Evolutionary conservation across 1,139 yeast genomes (phyloP).

Genomic region (Nakaseomyces nivariensis): DNA sequence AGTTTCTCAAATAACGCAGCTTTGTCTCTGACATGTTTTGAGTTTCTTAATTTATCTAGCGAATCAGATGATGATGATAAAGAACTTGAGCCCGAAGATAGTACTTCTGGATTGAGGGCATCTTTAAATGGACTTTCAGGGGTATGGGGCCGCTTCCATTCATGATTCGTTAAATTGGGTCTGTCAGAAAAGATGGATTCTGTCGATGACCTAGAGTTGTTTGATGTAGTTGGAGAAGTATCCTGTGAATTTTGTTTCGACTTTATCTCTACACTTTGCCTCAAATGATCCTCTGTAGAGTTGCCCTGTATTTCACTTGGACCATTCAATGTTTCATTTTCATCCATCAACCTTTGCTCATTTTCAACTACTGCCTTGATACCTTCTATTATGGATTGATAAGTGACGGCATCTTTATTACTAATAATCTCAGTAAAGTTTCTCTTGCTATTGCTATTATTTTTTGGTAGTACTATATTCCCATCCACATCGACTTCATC

Average conservation of each 20-base stretch:
- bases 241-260: conserved; percentile 5
- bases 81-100: conserved; percentile 6
- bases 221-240: conserved; percentile 18
- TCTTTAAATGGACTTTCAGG: conserved; percentile 3
- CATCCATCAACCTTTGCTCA: not conserved
- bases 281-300: not conserved
- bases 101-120: conserved; percentile 5
- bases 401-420: conserved; percentile 1
- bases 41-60: conserved; percentile 19
- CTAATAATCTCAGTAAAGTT: conserved; percentile 1
- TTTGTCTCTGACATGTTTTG: conserved; percentile 27
- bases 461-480: not conserved
- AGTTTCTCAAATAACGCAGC: conserved; percentile 26
- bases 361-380: not conserved
- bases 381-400: not conserved
- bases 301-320: not conserved
- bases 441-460: not conserved
- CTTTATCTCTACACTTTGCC: not conserved
- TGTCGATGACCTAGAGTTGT: conserved; percentile 18
- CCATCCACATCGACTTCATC: not conserved
- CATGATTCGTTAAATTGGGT: conserved; percentile 16
- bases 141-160: conserved; percentile 13
- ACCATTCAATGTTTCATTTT: not conserved
- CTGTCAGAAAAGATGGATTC: conserved; percentile 23
- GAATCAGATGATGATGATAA: conserved; percentile 14